Evolutionary conservation across 78 protist genomes (phyloP).

Genomic region (Thecamonas trahens): DNA sequence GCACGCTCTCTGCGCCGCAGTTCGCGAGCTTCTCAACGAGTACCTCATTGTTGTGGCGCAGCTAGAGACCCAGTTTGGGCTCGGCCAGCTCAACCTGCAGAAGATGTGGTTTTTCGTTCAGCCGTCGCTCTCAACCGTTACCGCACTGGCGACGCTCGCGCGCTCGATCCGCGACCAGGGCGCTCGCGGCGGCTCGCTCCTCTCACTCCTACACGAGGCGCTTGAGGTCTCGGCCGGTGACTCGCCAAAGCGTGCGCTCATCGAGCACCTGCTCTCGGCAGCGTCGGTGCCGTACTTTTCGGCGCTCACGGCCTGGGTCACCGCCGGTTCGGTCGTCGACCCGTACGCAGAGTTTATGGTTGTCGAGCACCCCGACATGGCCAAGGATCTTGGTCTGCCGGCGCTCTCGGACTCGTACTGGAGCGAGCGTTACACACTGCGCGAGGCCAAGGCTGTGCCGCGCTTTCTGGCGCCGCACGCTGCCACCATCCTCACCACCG

Average conservation of each 20-base stretch:
- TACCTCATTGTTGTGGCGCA: constrained; percentile 34
- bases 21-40: constrained; percentile 30
- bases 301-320: constrained; percentile 60
- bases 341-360: constrained; percentile 61
- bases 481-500: constrained; percentile 30
- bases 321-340: constrained; percentile 49
- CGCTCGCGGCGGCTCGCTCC: constrained; percentile 20
- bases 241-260: constrained; percentile 1
- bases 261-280: constrained; percentile 20
- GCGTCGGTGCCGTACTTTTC: constrained; percentile 59
- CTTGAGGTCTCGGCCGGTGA: neutral
- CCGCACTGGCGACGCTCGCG: constrained; percentile 9
- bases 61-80: constrained; percentile 34
- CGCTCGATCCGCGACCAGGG: neutral
- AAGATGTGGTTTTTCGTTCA: constrained; percentile 56
- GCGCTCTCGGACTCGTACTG: constrained; percentile 36
- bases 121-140: constrained; percentile 27
- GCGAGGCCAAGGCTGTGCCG: constrained; percentile 20
- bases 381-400: constrained; percentile 14
- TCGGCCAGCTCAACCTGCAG: constrained; percentile 31
- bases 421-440: constrained; percentile 40
- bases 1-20: constrained; percentile 58
- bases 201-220: constrained; percentile 2
- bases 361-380: constrained; percentile 34
- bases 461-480: constrained; percentile 16